Conservation (phyloP, 371 early-diverging fungal species). For the Mucor velutinosus region DNA sequence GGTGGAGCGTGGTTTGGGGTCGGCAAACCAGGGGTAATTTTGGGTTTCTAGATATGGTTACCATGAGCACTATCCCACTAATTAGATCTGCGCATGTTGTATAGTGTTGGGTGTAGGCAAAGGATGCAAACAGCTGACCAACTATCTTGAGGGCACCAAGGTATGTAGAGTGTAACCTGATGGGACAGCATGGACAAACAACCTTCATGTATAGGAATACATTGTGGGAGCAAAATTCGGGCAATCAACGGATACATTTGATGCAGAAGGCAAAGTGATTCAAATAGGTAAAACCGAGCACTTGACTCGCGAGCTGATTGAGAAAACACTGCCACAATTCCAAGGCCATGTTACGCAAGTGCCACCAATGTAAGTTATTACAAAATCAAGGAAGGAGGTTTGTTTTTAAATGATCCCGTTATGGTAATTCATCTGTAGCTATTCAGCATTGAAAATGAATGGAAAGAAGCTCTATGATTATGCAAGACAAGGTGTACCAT, state of each 20-base stretch:
- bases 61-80: neutral
- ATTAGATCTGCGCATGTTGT: neutral
- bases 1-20: neutral
- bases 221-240: conserved; percentile 47
- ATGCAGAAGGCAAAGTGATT: conserved; percentile 39
- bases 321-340: conserved; percentile 31
- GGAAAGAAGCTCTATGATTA: conserved; percentile 56
- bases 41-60: neutral
- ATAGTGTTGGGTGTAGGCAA: conserved; percentile 50
- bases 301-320: conserved; percentile 25
- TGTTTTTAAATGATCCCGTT: conserved; percentile 7
- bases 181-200: neutral
- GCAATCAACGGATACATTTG: conserved; percentile 51
- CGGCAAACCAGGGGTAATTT: neutral
- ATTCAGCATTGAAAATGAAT: conserved; percentile 50
- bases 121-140: conserved; percentile 47
- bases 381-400: neutral
- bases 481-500: conserved; percentile 38
- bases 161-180: conserved; percentile 7
- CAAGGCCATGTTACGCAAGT: conserved; percentile 43
- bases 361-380: conserved; percentile 51
- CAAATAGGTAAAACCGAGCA: conserved; percentile 29
- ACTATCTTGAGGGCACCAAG: conserved; percentile 39
- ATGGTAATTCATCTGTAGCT: conserved; percentile 26
- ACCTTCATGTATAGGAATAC: conserved; percentile 34